Percentiles rank a stretch among this genome's conserved stretches.
phyloP scores from a whole-genome alignment of 75 land plant species.

The Pinus tabuliformis region DNA sequence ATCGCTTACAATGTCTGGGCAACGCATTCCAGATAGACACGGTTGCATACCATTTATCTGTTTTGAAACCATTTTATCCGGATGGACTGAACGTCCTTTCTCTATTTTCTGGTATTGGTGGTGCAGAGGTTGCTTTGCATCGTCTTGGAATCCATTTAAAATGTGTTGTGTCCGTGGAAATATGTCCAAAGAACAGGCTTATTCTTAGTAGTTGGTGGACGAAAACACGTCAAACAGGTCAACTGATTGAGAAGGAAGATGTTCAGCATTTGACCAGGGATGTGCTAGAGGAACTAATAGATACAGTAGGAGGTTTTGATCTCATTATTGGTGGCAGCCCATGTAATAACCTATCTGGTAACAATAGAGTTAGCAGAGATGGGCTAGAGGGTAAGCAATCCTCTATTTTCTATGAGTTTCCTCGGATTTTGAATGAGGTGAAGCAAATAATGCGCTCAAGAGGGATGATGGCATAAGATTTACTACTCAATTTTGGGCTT shows the following conservation, averaged over 20 bases:
- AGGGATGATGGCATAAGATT: constrained; percentile 20
- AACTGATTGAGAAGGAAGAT: constrained; percentile 51
- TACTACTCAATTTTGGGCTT: neutral
- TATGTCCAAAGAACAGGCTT: constrained; percentile 33
- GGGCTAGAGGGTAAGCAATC: constrained; percentile 80
- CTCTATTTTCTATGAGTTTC: constrained; percentile 70
- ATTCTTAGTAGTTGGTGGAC: constrained; percentile 83
- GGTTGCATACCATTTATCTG: constrained; percentile 42
- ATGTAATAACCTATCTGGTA: constrained; percentile 82
- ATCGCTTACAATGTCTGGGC: constrained; percentile 57
- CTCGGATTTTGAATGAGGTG: constrained; percentile 70
- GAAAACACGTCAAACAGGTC: constrained; percentile 67
- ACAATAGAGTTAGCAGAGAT: constrained; percentile 63
- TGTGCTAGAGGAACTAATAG: constrained; percentile 32
- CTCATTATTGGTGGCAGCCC: constrained; percentile 91
- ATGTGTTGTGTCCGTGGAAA: constrained; percentile 36
- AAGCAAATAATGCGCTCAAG: constrained; percentile 33
- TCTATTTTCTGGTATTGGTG: constrained; percentile 43
- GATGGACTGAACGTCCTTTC: constrained; percentile 30
- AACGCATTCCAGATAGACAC: constrained; percentile 72
- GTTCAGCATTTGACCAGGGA: constrained; percentile 46
- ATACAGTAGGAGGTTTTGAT: constrained; percentile 69
- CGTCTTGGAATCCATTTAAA: constrained; percentile 25
- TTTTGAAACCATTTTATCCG: constrained; percentile 29
- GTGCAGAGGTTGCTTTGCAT: constrained; percentile 45